These are phyloP conservation scores for Xerocomellus amylosporus DNA, from an alignment of 768 basidiomycete genomes.

Conservation along the genomic window DNA sequence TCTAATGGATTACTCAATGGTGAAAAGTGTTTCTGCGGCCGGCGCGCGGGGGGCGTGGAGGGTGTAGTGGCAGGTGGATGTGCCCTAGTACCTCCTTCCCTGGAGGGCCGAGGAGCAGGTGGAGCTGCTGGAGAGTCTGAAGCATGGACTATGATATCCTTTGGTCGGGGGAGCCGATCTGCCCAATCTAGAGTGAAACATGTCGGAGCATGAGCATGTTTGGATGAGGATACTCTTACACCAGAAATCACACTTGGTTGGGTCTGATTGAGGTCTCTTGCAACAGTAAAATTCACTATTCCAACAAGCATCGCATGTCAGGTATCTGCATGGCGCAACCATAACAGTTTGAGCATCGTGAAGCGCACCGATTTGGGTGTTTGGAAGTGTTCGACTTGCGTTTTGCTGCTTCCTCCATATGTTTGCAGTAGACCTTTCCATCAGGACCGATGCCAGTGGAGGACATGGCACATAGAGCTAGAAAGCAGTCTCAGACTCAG, in stretches of 20 bases:
- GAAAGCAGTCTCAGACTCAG: not conserved
- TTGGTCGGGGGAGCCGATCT: slow-evolving; percentile 21
- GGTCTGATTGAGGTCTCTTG: slow-evolving; percentile 15
- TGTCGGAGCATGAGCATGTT: not conserved
- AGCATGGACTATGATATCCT: not conserved
- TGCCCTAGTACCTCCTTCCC: not conserved
- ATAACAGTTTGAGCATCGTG: not conserved
- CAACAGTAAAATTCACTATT: slow-evolving; percentile 43
- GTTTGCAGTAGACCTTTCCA: slow-evolving; percentile 40
- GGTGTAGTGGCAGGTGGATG: not conserved
- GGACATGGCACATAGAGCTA: slow-evolving; percentile 15
- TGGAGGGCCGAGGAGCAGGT: not conserved
- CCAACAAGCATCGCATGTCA: slow-evolving; percentile 4
- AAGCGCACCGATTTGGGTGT: slow-evolving; percentile 40
- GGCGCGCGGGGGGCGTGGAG: not conserved
- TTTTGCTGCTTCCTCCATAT: slow-evolving; percentile 31
- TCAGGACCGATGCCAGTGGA: slow-evolving; percentile 20
- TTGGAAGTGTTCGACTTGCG: slow-evolving; percentile 32
- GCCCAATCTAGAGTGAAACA: slow-evolving; percentile 32
- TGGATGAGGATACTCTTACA: slow-evolving; percentile 24
- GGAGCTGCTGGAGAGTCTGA: not conserved
- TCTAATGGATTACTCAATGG: not conserved
- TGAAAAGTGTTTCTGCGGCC: not conserved
- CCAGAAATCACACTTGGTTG: slow-evolving; percentile 36
- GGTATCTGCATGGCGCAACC: not conserved